Conservation (phyloP, 2,329 filamentous ascomycete species). For the Alternaria viburni region DNA sequence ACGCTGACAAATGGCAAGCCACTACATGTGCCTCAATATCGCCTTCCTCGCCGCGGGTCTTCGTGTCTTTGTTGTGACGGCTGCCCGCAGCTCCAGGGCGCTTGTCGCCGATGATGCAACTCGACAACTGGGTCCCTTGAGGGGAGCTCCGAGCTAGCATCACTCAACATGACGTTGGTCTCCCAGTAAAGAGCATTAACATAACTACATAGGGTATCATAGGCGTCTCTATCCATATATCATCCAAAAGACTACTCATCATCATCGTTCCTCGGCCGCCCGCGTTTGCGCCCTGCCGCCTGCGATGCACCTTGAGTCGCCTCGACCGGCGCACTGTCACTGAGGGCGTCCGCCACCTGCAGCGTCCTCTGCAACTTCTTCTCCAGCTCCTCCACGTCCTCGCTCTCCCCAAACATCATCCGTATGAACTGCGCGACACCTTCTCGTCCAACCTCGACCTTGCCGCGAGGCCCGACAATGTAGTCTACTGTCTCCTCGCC, state of each 20-base stretch:
- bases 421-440: conserved; percentile 74
- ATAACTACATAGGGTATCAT: not conserved
- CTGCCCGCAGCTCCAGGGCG: not conserved
- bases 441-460: conserved; percentile 79
- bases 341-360: conserved; percentile 30
- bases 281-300: conserved; percentile 21
- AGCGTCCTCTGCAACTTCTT: conserved; percentile 43
- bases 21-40: not conserved
- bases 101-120: conserved; percentile 13
- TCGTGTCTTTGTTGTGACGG: not conserved
- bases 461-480: conserved; percentile 83
- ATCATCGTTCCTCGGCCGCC: conserved; percentile 16
- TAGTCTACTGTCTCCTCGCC: conserved; percentile 83
- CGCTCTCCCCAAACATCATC: conserved; percentile 37
- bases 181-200: not conserved
- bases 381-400: conserved; percentile 40
- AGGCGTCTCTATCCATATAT: not conserved
- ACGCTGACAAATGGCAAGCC: conserved; percentile 10
- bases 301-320: conserved; percentile 11
- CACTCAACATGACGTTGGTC: not conserved
- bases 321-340: conserved; percentile 11
- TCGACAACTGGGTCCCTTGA: conserved; percentile 2
- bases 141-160: not conserved
- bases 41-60: not conserved
- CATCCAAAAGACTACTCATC: conserved; percentile 6